Evolutionary conservation across 495 filamentous ascomycete species (phyloP).

Genomic region (Trichocladium uniseriatum): DNA sequence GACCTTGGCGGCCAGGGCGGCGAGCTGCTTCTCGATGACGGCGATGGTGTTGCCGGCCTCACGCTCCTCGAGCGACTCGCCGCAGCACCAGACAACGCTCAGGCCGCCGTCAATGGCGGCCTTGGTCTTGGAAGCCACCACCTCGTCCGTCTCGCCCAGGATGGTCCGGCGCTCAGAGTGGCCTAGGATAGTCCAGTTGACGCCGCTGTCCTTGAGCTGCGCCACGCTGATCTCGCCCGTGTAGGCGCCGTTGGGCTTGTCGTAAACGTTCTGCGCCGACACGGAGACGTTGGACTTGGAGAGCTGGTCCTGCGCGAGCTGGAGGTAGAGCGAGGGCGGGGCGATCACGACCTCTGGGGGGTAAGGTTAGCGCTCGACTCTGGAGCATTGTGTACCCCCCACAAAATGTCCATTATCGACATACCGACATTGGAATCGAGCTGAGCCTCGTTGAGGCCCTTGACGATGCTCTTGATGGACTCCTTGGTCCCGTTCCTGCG

Average conservation of each 20-base stretch:
- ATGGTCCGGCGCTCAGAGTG: constrained; percentile 89
- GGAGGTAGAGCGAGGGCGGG: constrained; percentile 82
- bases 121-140: constrained; percentile 89
- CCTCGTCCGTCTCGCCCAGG: constrained; percentile 73
- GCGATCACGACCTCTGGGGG: constrained; percentile 81
- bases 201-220: constrained; percentile 78
- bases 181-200: constrained; percentile 83
- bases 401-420: constrained; percentile 15
- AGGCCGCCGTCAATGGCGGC: constrained; percentile 77
- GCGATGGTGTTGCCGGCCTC: constrained; percentile 79
- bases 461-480: constrained; percentile 78
- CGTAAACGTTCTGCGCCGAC: constrained; percentile 89
- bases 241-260: constrained; percentile 94
- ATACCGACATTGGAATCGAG: constrained; percentile 58
- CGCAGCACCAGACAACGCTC: constrained; percentile 90
- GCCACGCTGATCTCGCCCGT: constrained; percentile 90
- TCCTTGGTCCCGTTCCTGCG: constrained; percentile 83
- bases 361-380: constrained; percentile 7
- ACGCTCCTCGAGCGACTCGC: constrained; percentile 87
- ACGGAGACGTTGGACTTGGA: constrained; percentile 53
- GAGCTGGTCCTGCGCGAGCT: constrained; percentile 67
- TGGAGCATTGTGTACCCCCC: too few species aligned
- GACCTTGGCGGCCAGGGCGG: constrained; percentile 57
- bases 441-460: constrained; percentile 72
- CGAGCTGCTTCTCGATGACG: constrained; percentile 75